Conservation (phyloP, 2,329 filamentous ascomycete genomes). For the Scedosporium minutisporum region DNA sequence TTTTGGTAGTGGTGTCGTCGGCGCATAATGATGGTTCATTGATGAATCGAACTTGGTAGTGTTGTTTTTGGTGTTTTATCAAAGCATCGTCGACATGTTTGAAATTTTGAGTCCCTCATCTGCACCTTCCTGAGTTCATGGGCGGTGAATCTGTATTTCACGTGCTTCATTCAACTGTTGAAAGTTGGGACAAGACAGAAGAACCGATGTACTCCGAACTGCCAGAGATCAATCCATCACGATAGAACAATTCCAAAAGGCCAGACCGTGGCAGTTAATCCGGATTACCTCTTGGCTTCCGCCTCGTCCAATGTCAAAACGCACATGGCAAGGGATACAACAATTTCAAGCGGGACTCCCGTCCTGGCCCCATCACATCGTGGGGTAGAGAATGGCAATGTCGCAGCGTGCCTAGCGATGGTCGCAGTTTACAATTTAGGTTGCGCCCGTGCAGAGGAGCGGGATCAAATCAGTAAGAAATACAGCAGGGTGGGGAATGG, state of each 20-base stretch:
- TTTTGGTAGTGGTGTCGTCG: neutral
- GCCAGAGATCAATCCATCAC: neutral
- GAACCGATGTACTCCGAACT: too few relatives aligned
- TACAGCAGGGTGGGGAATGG: neutral
- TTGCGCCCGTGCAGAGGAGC: neutral
- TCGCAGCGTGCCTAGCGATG: neutral
- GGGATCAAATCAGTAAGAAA: neutral
- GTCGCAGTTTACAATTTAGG: too few relatives aligned
- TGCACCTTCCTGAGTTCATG: too few relatives aligned
- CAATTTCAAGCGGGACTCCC: neutral
- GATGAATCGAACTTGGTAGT: neutral
- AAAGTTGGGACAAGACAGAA: too few relatives aligned
- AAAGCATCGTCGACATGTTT: too few relatives aligned
- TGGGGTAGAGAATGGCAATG: neutral
- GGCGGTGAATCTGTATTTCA: too few relatives aligned
- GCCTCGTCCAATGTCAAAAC: neutral
- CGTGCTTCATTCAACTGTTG: too few relatives aligned
- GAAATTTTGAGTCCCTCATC: too few relatives aligned
- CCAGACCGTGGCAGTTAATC: neutral
- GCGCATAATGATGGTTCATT: neutral
- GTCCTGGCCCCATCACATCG: neutral
- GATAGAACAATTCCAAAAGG: neutral
- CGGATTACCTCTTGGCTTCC: neutral
- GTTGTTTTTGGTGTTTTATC: neutral
- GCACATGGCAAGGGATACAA: neutral